phyloP scores from a whole-genome alignment of 208 protist species.

The Jaenimonas drosophilae region DNA sequence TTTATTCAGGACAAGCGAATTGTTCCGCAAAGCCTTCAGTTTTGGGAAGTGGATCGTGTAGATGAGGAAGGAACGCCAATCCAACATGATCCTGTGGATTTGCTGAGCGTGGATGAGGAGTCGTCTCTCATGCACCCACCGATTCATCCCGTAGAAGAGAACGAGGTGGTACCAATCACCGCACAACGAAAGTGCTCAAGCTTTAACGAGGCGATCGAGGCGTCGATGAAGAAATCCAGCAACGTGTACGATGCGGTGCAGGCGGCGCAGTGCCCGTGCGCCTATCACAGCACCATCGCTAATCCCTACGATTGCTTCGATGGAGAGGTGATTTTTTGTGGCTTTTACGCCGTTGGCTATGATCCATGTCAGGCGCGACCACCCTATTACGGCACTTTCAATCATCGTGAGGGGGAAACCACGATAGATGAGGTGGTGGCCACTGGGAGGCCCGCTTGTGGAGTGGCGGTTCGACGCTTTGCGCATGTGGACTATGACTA shows the following conservation, averaged over 20 bases:
- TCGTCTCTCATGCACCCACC: constrained; percentile 46
- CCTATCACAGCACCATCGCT: constrained; percentile 26
- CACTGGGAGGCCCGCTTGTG: constrained; percentile 40
- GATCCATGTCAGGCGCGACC: constrained; percentile 78
- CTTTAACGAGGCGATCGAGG: constrained; percentile 43
- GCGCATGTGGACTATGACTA: constrained; percentile 83
- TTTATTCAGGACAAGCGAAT: constrained; percentile 79
- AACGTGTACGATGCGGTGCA: neutral
- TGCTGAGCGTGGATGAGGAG: constrained; percentile 16
- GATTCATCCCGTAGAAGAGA: constrained; percentile 9
- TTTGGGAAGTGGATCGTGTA: constrained; percentile 31
- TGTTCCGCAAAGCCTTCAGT: constrained; percentile 40
- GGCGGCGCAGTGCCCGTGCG: constrained; percentile 38
- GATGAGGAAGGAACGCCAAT: neutral
- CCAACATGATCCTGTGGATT: neutral
- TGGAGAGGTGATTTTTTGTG: constrained; percentile 59
- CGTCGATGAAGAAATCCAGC: constrained; percentile 10
- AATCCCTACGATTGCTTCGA: constrained; percentile 34
- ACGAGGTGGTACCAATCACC: neutral
- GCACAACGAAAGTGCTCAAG: constrained; percentile 3
- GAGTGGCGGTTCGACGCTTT: constrained; percentile 43
- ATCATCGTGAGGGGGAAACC: constrained; percentile 39
- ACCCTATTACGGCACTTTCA: constrained; percentile 81
- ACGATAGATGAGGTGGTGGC: constrained; percentile 46
- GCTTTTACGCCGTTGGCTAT: constrained; percentile 77